These are phyloP conservation scores for Mycogone perniciosa DNA, from an alignment of 2,329 filamentous ascomycete species.

Conservation along the genomic window DNA sequence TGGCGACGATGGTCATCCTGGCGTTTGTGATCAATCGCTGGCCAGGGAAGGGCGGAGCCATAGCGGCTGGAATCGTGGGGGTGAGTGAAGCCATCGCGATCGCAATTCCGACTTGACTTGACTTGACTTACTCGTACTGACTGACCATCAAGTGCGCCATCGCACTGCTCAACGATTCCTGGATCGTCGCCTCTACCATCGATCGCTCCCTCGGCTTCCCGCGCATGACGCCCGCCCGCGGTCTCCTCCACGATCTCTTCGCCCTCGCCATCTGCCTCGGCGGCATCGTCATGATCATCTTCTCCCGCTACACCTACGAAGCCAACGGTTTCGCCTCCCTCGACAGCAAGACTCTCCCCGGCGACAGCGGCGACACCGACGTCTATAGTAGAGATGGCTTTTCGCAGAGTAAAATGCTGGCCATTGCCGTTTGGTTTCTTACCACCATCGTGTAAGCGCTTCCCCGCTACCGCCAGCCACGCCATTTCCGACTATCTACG, in stretches of 20 bases:
- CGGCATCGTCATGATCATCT: constrained; percentile 26
- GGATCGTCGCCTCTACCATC: constrained; percentile 27
- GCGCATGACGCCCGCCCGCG: constrained; percentile 22
- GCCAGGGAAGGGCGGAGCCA: constrained; percentile 22
- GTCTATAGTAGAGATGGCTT: constrained; percentile 9
- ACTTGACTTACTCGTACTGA: neutral
- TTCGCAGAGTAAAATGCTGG: constrained; percentile 10
- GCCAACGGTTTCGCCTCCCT: constrained; percentile 2
- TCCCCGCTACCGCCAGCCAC: neutral
- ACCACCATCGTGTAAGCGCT: constrained; percentile 9
- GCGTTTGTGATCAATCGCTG: constrained; percentile 28
- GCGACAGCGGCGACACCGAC: neutral
- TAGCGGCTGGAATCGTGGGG: constrained; percentile 26
- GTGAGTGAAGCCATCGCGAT: constrained; percentile 20
- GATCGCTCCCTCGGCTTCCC: constrained; percentile 22
- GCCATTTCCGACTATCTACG: neutral
- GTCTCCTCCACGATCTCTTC: constrained; percentile 28
- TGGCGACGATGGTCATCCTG: constrained; percentile 27
- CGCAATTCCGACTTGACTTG: neutral
- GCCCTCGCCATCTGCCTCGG: constrained; percentile 28
- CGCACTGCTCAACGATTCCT: constrained; percentile 33
- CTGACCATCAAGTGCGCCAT: constrained; percentile 21
- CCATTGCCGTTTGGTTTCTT: constrained; percentile 9
- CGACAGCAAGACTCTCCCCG: neutral
- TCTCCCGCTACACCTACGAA: constrained; percentile 9